Evolutionary conservation across 2,329 filamentous ascomycete species (phyloP).

Genomic region (Apiospora marii): DNA sequence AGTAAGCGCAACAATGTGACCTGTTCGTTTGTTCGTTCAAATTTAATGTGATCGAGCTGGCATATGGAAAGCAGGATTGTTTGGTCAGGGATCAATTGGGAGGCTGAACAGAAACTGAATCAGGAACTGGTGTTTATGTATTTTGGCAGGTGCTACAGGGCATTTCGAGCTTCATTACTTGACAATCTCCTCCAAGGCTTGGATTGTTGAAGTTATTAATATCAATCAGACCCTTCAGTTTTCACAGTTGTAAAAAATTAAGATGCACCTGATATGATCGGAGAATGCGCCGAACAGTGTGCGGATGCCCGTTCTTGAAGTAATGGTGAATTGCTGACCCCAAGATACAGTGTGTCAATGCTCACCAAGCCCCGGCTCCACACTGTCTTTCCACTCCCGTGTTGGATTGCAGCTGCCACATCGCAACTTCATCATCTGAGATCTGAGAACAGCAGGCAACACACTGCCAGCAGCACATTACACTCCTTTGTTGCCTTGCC

Average conservation of each 20-base stretch:
- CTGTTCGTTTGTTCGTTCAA: no score
- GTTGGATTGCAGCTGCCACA: not conserved
- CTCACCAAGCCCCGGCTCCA: not conserved
- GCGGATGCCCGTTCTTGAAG: not conserved
- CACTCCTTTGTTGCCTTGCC: not conserved
- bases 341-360: not conserved
- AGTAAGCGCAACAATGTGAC: no score
- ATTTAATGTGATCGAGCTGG: not conserved
- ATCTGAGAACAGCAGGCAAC: not conserved
- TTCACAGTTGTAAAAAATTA: not conserved
- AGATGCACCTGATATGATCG: not conserved
- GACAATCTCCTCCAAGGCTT: not conserved
- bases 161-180: not conserved
- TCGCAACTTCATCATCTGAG: slow-evolving; percentile 5
- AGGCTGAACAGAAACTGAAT: not conserved
- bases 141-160: not conserved
- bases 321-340: not conserved
- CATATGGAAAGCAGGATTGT: not conserved
- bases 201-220: not conserved
- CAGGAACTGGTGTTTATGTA: not conserved
- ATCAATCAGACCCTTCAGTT: not conserved
- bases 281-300: not conserved
- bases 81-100: not conserved
- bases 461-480: not conserved
- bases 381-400: not conserved